These are phyloP conservation scores for Croton setiger DNA, from an alignment of 441 rosid genomes.

Conservation along the genomic window DNA sequence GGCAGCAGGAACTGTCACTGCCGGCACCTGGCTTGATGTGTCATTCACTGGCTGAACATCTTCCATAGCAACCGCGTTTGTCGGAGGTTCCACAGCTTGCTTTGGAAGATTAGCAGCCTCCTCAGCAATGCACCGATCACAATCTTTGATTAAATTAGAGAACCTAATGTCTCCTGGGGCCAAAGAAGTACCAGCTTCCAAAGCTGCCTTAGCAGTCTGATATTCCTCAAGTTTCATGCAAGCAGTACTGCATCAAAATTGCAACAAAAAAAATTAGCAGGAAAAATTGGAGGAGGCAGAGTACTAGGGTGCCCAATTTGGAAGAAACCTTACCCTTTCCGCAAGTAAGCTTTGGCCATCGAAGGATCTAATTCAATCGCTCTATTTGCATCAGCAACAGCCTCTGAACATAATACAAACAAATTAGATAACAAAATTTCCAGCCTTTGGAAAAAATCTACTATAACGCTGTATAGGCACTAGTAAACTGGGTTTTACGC, in stretches of 20 bases:
- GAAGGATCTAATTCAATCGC: constrained; percentile 72
- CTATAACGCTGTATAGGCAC: no score
- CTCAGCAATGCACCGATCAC: constrained; percentile 59
- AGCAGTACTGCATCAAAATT: constrained; percentile 48
- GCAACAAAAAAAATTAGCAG: constrained; percentile 5
- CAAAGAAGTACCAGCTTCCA: constrained; percentile 58
- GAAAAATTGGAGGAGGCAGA: no score
- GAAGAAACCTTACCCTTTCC: constrained; percentile 60
- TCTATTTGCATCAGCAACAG: constrained; percentile 74
- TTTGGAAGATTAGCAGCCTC: constrained; percentile 30
- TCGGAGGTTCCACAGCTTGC: constrained; percentile 19
- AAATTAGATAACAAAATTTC: neutral
- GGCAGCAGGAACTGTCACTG: constrained; percentile 20
- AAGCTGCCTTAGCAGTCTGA: constrained; percentile 70
- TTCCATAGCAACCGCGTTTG: constrained; percentile 17
- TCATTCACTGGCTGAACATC: constrained; percentile 24
- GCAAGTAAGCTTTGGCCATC: constrained; percentile 68
- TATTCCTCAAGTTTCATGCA: constrained; percentile 83
- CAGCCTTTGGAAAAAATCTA: neutral
- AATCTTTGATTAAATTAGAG: constrained; percentile 57
- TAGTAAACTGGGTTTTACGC: neutral
- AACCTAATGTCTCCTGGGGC: constrained; percentile 53
- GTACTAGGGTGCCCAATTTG: no score
- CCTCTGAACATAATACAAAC: constrained; percentile 44
- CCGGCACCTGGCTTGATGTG: constrained; percentile 15